Conservation (phyloP, 768 basidiomycete genomes). For the Podaxis sp. region DNA sequence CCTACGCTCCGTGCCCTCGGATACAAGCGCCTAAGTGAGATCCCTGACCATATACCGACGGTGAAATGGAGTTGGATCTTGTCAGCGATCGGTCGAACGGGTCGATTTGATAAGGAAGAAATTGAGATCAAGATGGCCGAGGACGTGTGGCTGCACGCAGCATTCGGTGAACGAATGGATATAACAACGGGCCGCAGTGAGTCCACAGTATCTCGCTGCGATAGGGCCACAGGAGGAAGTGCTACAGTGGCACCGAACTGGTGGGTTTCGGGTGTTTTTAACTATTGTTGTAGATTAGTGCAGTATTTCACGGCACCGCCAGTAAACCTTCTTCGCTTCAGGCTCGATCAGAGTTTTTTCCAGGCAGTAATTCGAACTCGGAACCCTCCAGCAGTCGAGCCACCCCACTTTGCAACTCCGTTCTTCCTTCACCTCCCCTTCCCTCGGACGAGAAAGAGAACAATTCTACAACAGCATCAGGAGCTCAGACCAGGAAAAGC, state of each 20-base stretch:
- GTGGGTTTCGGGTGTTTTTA: not conserved
- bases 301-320: not conserved
- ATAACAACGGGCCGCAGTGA: constrained; percentile 29
- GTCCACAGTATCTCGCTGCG: not conserved
- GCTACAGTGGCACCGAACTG: not conserved
- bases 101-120: constrained; percentile 20
- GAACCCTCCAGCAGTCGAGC: not conserved
- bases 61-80: constrained; percentile 62
- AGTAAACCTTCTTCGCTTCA: not conserved
- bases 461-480: not conserved
- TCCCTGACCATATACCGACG: constrained; percentile 62
- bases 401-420: not conserved
- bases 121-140: constrained; percentile 26
- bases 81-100: constrained; percentile 28
- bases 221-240: not conserved
- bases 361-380: not conserved
- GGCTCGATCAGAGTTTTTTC: not conserved
- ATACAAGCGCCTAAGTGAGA: constrained; percentile 44
- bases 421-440: not conserved
- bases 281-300: not conserved
- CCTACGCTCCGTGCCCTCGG: constrained; percentile 39
- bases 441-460: not conserved
- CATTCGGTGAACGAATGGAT: constrained; percentile 43
- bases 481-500: not conserved
- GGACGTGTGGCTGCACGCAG: constrained; percentile 39